Evolutionary conservation across 2,329 filamentous ascomycete genomes (phyloP), one percentile per base, ranked within the genome.

Genomic region (Fusarium sp.): DNA sequence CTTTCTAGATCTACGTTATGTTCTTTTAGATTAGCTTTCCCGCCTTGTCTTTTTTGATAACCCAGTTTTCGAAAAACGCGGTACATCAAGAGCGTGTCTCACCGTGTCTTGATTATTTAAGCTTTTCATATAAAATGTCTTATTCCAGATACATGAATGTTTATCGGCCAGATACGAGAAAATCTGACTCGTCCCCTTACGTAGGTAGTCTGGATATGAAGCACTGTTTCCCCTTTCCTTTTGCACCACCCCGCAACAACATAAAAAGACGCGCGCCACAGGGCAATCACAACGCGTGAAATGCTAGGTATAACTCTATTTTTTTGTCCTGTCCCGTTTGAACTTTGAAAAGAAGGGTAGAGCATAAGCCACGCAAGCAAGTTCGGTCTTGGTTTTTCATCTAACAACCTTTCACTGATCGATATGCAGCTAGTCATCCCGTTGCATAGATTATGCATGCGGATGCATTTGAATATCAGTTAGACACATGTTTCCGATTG

Each of bases 181-280:
- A 38, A 64, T 64, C 35, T 65, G 60, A 52, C 70, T 73, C 57
- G 64, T 73, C 71, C 69, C 70, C 68, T 75, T 77, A 50, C 40
- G 40, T 38, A 32, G 32, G 19, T 49, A 21, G 40, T 23, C 53
- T 60, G 46, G 53, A 66, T 47, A 16, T 38, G 32, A 30, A 57
- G 57, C 44, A 63, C 62, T 70, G 57, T 56, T 75, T 73, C 61
- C 62, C 49, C 57, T 43, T 64, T 67, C 65, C 66, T 67, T 66
- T 61, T 60, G 50, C 56, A 67, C 65, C 53, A 69, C 75, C 75
- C 76, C 75, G 69, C 74, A 78, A 75, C 56, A 60, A 42, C 59
- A 46, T 56, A 57, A 70, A 65, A 75, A 38, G 67, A 78, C 71
- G 69, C 76, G 74, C 69, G 68, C 50, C 28, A 64, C 44, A 54